Evolutionary conservation across 1,284 basidiomycete species (phyloP).

Genomic region (Rhodotorula sp.): DNA sequence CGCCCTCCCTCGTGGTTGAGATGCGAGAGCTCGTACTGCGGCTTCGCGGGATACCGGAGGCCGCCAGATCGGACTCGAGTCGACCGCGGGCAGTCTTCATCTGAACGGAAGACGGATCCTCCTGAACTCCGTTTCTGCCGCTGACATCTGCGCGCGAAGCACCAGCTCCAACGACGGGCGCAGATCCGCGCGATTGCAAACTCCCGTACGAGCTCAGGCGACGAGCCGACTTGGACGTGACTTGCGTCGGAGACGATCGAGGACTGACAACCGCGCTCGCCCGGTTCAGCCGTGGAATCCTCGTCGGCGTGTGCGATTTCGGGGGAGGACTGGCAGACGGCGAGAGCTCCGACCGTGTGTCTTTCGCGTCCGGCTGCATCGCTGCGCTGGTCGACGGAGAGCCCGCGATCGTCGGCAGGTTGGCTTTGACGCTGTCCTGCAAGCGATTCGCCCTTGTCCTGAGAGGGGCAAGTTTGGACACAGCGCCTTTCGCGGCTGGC

Average conservation of each 20-base stretch:
- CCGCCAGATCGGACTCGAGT: background rate
- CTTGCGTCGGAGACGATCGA: conserved; percentile 62
- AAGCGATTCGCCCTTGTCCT: conserved; percentile 29
- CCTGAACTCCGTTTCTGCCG: too few relatives aligned
- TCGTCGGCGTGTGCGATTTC: conserved; percentile 64
- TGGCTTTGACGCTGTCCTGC: conserved; percentile 38
- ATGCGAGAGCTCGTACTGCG: background rate
- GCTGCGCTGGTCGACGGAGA: conserved; percentile 63
- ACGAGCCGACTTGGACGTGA: conserved; percentile 51
- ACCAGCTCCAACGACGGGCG: too few relatives aligned
- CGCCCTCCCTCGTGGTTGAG: background rate
- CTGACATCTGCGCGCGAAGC: too few relatives aligned
- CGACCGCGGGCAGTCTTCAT: background rate
- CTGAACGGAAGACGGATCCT: background rate
- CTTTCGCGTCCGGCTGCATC: background rate
- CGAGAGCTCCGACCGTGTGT: background rate
- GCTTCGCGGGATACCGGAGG: background rate
- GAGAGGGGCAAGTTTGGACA: conserved; percentile 13
- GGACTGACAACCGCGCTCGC: conserved; percentile 10
- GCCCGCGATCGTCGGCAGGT: conserved; percentile 82
- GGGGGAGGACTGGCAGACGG: conserved; percentile 27
- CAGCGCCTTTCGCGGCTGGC: conserved; percentile 51
- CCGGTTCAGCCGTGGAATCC: conserved; percentile 70
- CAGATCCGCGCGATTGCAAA: background rate
- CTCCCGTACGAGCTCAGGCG: conserved; percentile 21